Conservation (phyloP, 2,329 filamentous ascomycete species). For the Diaporthe eres region DNA sequence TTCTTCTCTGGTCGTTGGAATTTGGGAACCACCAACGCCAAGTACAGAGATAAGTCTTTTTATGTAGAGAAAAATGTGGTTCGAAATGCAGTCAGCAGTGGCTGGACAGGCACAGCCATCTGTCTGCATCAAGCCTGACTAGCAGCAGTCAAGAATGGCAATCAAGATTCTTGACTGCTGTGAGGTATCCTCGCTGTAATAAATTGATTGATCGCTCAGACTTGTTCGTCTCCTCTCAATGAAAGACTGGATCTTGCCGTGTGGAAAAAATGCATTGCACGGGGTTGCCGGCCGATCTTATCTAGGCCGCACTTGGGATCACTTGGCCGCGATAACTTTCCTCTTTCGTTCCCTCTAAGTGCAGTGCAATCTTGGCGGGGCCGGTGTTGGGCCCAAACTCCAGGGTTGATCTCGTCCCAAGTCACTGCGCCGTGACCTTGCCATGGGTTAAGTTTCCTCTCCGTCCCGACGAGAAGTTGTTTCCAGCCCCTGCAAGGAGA, state of each 20-base stretch:
- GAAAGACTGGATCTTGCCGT: background rate
- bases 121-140: too few relatives aligned
- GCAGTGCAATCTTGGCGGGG: background rate
- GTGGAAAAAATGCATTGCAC: background rate
- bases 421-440: background rate
- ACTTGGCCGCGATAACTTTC: constrained; percentile 2
- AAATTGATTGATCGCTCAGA: background rate
- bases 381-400: background rate
- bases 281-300: background rate
- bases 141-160: too few relatives aligned
- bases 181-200: too few relatives aligned
- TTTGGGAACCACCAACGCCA: background rate
- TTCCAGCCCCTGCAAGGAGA: background rate
- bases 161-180: too few relatives aligned
- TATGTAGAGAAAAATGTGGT: background rate
- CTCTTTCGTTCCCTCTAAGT: background rate
- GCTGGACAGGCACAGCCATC: background rate
- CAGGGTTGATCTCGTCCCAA: background rate
- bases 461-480: background rate
- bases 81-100: background rate
- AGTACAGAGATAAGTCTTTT: background rate
- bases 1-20: background rate
- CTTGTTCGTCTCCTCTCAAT: background rate
- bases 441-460: background rate
- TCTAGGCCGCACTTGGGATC: background rate